Evolutionary conservation across 495 filamentous ascomycete genomes (phyloP), one percentile per base, ranked within the genome.

Genomic region (Podospora conica): DNA sequence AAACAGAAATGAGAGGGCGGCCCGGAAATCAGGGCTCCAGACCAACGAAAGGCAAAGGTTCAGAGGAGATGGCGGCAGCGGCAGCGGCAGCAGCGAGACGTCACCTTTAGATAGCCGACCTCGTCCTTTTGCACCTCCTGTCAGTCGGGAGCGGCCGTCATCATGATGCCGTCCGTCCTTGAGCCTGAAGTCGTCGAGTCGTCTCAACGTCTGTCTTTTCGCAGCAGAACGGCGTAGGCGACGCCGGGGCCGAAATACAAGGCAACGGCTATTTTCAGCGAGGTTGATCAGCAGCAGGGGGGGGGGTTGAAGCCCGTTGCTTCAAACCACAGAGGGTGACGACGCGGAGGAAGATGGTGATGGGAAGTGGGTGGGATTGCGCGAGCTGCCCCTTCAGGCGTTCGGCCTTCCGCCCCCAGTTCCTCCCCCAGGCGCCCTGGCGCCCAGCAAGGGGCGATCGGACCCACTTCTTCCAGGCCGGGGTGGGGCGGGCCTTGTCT

Each of bases 281-380:
- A 76, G 77, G 79, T 77, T 80, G 80, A 83, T 83, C 82, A 75
- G 58, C 81, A 58, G 48, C 80, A 76, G 69, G 81, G 81, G n/a
- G n/a, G n/a, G n/a, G n/a, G n/a, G n/a, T n/a, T n/a, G n/a, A 53
- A 61, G 58, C 63, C 73, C 21, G 53, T 1, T 62, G 61, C 68
- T 48, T 65, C 58, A 64, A n/a, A 28, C 55, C 23, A n/a, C n/a
- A 25, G 54, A 27, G 56, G 40, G 40, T 48, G 40, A 48, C 40
- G 40, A 48, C 15, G 31, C 25, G 27, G 40, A 31, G 22, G 55
- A 33, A 21, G 29, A 25, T 33, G 25, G 28, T 9, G 53, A 33
- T 63, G 53, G 53, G 62, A 21, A 54, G 25, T 40, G 48, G n/a
- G n/a, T 27, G 7, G 54, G 31, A 53, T 54, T 22, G 60, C 23